Conservation (phyloP, 208 protist genomes). For the Porcisia hertigi region DNA sequence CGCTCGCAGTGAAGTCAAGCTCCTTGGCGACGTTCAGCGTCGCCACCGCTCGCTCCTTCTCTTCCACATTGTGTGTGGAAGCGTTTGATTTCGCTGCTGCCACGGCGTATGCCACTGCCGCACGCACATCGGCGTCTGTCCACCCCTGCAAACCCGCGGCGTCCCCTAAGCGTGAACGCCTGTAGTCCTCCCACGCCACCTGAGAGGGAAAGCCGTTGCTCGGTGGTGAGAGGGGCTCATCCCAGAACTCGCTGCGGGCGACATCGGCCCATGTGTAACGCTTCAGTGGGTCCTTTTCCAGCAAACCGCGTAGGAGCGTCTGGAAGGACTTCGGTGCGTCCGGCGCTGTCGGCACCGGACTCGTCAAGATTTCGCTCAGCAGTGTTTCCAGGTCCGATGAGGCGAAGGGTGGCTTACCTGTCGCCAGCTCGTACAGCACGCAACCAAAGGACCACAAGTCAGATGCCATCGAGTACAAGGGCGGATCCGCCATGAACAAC, state of each 20-base stretch:
- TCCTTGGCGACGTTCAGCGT: constrained; percentile 57
- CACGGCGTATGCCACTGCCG: constrained; percentile 35
- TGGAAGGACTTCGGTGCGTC: constrained; percentile 63
- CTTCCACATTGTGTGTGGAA: constrained; percentile 31
- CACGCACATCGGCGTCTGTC: constrained; percentile 32
- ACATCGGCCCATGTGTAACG: constrained; percentile 84
- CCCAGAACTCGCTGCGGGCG: constrained; percentile 78
- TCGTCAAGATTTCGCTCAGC: constrained; percentile 88
- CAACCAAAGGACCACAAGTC: constrained; percentile 96
- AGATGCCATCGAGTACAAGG: constrained; percentile 82
- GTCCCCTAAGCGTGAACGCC: constrained; percentile 7
- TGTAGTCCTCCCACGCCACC: constrained; percentile 66
- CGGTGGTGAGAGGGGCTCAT: constrained; percentile 44
- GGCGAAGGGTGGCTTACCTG: constrained; percentile 93
- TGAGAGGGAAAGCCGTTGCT: constrained; percentile 46
- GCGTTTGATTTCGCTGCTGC: constrained; percentile 38
- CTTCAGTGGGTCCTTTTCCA: constrained; percentile 84
- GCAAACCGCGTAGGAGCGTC: constrained; percentile 55
- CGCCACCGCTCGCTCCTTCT: constrained; percentile 36
- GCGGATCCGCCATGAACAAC: constrained; percentile 72
- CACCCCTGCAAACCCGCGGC: constrained; percentile 14
- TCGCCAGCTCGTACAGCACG: constrained; percentile 92
- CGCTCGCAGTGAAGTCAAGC: constrained; percentile 60
- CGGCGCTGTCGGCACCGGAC: constrained; percentile 33
- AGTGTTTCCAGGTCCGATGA: constrained; percentile 90